phyloP scores from a whole-genome alignment of 345 rosid species.

The Sonneratia caseolaris region DNA sequence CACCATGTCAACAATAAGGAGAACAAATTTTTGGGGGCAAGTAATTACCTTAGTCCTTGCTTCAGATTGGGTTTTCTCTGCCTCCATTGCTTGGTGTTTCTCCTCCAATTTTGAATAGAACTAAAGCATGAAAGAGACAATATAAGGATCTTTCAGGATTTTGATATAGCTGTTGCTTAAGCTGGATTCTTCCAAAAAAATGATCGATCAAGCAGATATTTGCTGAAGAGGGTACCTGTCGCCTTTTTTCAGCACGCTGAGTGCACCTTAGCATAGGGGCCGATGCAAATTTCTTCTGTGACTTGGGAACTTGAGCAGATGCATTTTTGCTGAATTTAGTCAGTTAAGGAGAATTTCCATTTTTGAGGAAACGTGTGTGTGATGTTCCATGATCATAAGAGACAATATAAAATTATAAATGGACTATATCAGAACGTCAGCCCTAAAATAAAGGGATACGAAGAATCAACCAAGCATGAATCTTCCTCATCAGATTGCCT shows the following conservation, averaged over 20 bases:
- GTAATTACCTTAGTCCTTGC: constrained; percentile 57
- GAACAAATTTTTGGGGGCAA: neutral
- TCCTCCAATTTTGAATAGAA: constrained; percentile 71
- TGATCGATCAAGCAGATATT: neutral
- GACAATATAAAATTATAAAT: constrained; percentile 2
- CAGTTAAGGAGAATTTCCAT: constrained; percentile 39
- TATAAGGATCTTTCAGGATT: neutral
- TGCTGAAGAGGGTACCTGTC: constrained; percentile 36
- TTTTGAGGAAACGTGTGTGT: neutral
- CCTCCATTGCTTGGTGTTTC: constrained; percentile 71
- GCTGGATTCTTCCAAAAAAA: neutral
- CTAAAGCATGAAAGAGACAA: constrained; percentile 17
- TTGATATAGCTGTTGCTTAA: neutral
- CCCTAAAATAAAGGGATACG: constrained; percentile 46
- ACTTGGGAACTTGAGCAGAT: constrained; percentile 38
- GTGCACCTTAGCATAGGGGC: constrained; percentile 71
- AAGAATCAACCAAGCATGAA: constrained; percentile 62
- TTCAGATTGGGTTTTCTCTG: constrained; percentile 48
- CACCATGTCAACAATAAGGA: neutral
- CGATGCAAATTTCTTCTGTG: constrained; percentile 50
- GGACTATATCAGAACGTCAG: constrained; percentile 2
- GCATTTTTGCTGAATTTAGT: constrained; percentile 37
- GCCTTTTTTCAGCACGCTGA: constrained; percentile 78
- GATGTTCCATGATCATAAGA: neutral
- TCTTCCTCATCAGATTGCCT: constrained; percentile 75